Base-by-base conservation (phyloP, 2,329 filamentous ascomycete genomes). In the Claviceps humidiphila region DNA sequence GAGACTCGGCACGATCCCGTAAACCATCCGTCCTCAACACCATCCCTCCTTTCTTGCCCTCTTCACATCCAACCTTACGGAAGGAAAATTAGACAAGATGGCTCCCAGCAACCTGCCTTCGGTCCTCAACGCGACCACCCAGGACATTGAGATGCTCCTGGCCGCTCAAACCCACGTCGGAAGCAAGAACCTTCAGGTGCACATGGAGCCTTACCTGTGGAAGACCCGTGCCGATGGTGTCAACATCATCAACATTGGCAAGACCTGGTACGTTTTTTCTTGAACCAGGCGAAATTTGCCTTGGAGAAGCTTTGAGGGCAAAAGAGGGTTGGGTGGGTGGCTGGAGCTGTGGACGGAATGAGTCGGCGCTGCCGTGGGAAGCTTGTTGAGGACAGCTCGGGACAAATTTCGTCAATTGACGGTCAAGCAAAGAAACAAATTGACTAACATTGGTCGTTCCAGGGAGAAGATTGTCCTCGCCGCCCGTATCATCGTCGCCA, bases 401-500 rank as follows among this genome's bases (percentile, higher is more conserved):
- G 30, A 16, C 6, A 16, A 8, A 4, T 7, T 24, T 6, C 17
- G 37, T 4, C 26, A 20, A 38, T n/a, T 4, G 30, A 34, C 4
- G n/a, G 13, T n/a, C 4, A 17, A 40, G 4, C 14, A 26, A 14
- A 3, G 11, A n/a, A 37, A 26, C 16, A 22, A 39, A 46, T 49
- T 42, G 46, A 22, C 58, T 58, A 50, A 61, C 50, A 44, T 2
- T 13, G 22, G 11, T 3, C 13, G 7, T 38, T 46, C 3, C 64
- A 95, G 91, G 93, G 93, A 98, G 84, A 98, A 98, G 84, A 95
- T 98, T 72, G 89, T 97, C 69, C 85, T 98, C 64, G 93, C 93
- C 64, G 93, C 93, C 71, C 90, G 93, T 69, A 95, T 98, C 80
- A 97, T 98, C 74, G 91, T 87, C 70, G 89, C 93, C 72, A 85